A percentile compares a stretch with the other conserved stretches of the same genome.
Evolutionary conservation across 2,329 filamentous ascomycete species (phyloP).

Genomic region (Sporothrix brunneoviolacea): DNA sequence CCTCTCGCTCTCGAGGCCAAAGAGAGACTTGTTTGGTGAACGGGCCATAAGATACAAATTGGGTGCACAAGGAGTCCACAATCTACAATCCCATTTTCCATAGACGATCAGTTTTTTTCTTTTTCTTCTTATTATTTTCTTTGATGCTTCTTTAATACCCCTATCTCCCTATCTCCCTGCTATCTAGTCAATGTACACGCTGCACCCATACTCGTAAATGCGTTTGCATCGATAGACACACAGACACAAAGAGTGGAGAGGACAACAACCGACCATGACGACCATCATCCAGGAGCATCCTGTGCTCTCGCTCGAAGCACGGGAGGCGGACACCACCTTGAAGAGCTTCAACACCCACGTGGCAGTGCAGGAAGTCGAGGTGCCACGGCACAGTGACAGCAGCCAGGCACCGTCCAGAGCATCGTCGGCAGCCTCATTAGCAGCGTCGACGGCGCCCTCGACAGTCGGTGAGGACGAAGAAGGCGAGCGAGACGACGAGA

Average conservation of each 20-base stretch:
- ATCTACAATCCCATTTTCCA: too few species aligned
- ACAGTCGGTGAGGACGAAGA: not conserved
- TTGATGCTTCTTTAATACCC: not conserved
- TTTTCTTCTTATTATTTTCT: not conserved
- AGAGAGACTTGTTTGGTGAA: too few species aligned
- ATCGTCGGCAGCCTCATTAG: not conserved
- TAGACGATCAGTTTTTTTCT: too few species aligned
- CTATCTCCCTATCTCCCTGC: not conserved
- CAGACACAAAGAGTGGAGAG: too few species aligned
- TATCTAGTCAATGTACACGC: too few species aligned
- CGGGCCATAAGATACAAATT: too few species aligned
- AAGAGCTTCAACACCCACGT: not conserved
- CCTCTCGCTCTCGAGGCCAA: too few species aligned
- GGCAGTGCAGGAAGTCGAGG: not conserved
- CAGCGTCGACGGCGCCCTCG: not conserved
- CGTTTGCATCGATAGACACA: not conserved
- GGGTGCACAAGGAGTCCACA: too few species aligned
- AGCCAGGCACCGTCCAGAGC: not conserved
- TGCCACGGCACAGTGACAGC: not conserved
- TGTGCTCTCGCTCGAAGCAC: not conserved
- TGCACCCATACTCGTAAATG: too few species aligned
- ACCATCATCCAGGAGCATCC: slow-evolving; percentile 6
- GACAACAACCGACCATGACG: too few species aligned
- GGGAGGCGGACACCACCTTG: not conserved
- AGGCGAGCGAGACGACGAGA: not conserved